Evolutionary conservation across 2,329 filamentous ascomycete genomes (phyloP), one percentile per base, ranked within the genome.

Genomic region (Sporothrix protearum): DNA sequence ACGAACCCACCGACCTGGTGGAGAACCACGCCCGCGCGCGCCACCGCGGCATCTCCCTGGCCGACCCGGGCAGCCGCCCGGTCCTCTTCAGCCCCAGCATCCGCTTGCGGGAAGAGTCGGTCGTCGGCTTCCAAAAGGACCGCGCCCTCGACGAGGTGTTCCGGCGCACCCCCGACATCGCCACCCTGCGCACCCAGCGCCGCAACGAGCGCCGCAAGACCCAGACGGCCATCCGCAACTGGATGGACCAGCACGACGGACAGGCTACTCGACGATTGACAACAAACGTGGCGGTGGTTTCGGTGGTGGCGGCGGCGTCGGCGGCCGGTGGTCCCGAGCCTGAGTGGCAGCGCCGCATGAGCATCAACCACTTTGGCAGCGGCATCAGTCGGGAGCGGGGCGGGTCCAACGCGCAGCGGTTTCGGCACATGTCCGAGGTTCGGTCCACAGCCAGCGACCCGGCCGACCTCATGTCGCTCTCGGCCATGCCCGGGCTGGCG

Each of bases 131-230:
- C 76, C 92, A 95, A 76, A 97, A 97, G 77, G 94, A 97, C 76
- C 90, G 89, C 69, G 94, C 93, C 8, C 82, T 98, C 28, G 95
- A 97, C 75, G 94, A 97, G 78, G 93, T 98, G 0, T 98, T 98
- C 79, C 87, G 93, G 73, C 85, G 87, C 22, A 88, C 89, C 0
- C 93, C 92, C 36, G 90, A 91, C 73, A 84, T 88, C 67, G 86
- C 86, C 8, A 84, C 88, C 2, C 81, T 90, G 69, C 85, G 87
- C 22, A 89, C 86, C 1, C 86, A 88, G 64, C 84, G 86, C 66
- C 85, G 87, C 68, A 85, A 88, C 36, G 90, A 92, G 75, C 86
- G 89, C 73, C 87, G 88, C 49, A 91, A 94, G 78, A 93, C 91
- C 1, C 91, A 91, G 75, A 94, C 90, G 72, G 92, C 93, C 0